These are phyloP conservation scores for Penicillium sp. DNA, from an alignment of 2,329 filamentous ascomycete genomes.

Conservation along the genomic window DNA sequence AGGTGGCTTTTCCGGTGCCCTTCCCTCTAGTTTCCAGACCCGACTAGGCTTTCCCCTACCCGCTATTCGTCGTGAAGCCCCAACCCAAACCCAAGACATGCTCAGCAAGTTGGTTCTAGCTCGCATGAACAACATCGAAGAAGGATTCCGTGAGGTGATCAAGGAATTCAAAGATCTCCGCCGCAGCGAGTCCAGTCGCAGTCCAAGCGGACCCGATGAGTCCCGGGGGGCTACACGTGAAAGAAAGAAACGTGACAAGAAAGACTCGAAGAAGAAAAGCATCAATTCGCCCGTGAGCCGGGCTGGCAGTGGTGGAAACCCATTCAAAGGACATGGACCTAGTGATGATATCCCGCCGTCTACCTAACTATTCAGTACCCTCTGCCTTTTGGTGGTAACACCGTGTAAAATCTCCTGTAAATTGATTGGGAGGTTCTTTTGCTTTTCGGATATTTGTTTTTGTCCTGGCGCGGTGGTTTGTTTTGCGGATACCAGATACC, in stretches of 20 bases:
- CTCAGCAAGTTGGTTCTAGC: conserved; percentile 77
- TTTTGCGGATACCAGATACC: conserved; percentile 5
- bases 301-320: conserved; percentile 19
- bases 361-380: background rate
- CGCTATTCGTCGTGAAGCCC: conserved; percentile 49
- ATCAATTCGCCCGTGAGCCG: conserved; percentile 18
- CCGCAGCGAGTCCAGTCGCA: conserved; percentile 45
- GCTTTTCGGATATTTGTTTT: background rate
- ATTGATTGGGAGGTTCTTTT: background rate
- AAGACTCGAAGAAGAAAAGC: conserved; percentile 21
- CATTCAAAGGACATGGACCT: background rate
- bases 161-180: conserved; percentile 67
- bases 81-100: conserved; percentile 65
- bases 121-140: conserved; percentile 88
- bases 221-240: conserved; percentile 21
- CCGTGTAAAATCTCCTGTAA: conserved; percentile 2
- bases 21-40: conserved; percentile 75
- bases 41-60: conserved; percentile 73
- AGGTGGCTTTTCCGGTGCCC: conserved; percentile 60
- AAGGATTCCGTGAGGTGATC: conserved; percentile 84
- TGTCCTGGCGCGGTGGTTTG: background rate
- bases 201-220: conserved; percentile 30
- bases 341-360: background rate
- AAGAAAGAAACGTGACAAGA: conserved; percentile 32
- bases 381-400: background rate